These are phyloP conservation scores for Cicer pinnatifidum DNA, from an alignment of 306 rosid genomes.

Conservation along the genomic window DNA sequence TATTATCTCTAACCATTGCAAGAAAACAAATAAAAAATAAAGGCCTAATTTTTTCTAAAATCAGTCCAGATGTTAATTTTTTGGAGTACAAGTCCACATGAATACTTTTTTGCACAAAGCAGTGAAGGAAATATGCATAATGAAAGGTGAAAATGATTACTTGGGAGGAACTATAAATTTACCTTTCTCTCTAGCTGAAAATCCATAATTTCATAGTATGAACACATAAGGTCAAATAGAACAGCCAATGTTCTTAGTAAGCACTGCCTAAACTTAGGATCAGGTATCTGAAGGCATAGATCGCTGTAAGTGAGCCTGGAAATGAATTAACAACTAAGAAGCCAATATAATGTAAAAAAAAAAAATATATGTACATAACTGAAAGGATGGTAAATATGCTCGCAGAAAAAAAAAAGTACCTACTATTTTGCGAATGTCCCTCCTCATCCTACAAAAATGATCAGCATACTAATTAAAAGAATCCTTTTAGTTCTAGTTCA, in stretches of 20 bases:
- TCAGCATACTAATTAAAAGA: constrained; percentile 42
- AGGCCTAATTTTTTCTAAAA: constrained; percentile 34
- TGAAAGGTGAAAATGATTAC: constrained; percentile 6
- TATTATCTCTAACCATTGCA: constrained; percentile 20
- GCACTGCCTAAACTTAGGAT: constrained; percentile 89
- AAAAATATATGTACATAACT: constrained; percentile 6
- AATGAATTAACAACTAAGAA: constrained; percentile 48
- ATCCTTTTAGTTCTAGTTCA: constrained; percentile 24
- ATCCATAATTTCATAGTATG: constrained; percentile 89
- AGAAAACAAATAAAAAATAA: constrained; percentile 5
- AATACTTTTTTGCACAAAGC: constrained; percentile 38
- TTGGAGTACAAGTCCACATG: constrained; percentile 1
- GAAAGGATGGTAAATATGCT: constrained; percentile 38
- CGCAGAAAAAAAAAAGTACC: constrained; percentile 60
- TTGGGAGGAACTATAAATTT: constrained; percentile 41
- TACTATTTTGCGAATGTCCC: constrained; percentile 63
- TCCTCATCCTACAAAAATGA: constrained; percentile 76
- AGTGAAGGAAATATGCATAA: not conserved
- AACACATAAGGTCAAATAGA: constrained; percentile 81
- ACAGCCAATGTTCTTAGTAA: constrained; percentile 77
- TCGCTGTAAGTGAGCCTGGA: constrained; percentile 98
- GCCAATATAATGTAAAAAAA: constrained; percentile 31
- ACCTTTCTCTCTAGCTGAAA: constrained; percentile 84
- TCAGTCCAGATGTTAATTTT: not conserved
- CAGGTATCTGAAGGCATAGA: constrained; percentile 88